Evolutionary conservation across 495 filamentous ascomycete species (phyloP).

Genomic region (Tuber brumale): DNA sequence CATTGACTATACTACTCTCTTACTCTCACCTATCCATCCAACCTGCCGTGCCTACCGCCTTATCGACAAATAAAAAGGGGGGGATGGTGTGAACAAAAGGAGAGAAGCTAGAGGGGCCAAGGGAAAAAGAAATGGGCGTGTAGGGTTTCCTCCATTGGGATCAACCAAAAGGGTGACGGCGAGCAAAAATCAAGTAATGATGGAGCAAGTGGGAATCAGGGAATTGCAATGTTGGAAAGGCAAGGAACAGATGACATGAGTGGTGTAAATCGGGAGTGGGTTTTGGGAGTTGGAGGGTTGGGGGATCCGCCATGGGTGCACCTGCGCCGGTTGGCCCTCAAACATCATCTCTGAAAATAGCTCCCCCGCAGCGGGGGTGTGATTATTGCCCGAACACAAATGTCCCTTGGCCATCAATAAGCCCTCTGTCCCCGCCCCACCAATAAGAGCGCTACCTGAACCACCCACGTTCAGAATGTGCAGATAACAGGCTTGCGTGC

Average conservation of each 20-base stretch:
- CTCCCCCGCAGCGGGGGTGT: conserved; percentile 84
- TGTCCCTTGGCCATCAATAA: conserved; percentile 82
- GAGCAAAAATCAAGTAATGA: neutral
- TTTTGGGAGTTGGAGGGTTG: conserved; percentile 19
- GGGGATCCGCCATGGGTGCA: conserved; percentile 60
- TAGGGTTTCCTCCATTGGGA: neutral
- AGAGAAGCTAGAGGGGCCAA: neutral
- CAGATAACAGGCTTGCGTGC: conserved; percentile 87
- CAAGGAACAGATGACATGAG: neutral
- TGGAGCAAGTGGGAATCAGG: neutral
- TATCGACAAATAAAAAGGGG: neutral
- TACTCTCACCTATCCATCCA: neutral
- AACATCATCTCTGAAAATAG: conserved; percentile 80
- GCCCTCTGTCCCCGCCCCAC: conserved; percentile 65
- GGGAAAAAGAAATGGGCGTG: neutral
- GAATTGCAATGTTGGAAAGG: neutral
- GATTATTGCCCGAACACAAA: conserved; percentile 97
- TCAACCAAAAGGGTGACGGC: neutral
- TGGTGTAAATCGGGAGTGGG: neutral
- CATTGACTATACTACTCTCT: neutral
- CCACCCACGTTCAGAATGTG: conserved; percentile 62
- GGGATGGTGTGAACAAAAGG: neutral
- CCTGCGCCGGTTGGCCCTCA: conserved; percentile 61
- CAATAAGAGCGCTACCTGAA: conserved; percentile 66
- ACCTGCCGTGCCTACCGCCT: neutral